Evolutionary conservation across 495 filamentous ascomycete genomes (phyloP).

Genomic region (Neurospora intermedia): DNA sequence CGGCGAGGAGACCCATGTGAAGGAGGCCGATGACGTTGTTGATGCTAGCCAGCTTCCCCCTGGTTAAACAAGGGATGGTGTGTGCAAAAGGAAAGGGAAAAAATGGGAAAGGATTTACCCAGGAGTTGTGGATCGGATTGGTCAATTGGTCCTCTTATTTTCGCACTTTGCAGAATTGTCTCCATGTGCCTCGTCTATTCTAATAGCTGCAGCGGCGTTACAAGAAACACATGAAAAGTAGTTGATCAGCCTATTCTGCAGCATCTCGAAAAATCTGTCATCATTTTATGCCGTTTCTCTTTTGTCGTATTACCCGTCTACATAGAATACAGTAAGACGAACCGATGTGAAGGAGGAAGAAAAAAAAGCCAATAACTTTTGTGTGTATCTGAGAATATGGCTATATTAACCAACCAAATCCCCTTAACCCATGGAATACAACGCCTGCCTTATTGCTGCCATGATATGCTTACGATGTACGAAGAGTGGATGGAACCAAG

Average conservation of each 20-base stretch:
- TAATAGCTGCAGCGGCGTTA: background rate
- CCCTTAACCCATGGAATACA: background rate
- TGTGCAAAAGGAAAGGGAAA: conserved; percentile 4
- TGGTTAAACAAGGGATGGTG: conserved; percentile 47
- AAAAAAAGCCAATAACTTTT: background rate
- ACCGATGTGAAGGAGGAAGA: background rate
- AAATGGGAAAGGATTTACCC: background rate
- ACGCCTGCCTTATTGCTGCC: background rate
- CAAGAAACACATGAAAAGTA: background rate
- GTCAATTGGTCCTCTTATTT: conserved; percentile 3
- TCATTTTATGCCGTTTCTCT: conserved; percentile 1
- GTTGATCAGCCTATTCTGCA: background rate
- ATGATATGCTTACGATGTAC: background rate
- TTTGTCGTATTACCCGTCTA: background rate
- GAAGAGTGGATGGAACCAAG: background rate
- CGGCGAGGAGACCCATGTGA: conserved; percentile 62
- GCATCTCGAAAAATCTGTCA: background rate
- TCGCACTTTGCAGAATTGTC: background rate
- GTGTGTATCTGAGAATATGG: background rate
- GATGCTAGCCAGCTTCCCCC: conserved; percentile 89
- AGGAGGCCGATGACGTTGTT: conserved; percentile 83
- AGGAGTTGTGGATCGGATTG: conserved; percentile 1
- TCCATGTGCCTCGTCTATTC: background rate
- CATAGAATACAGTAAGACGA: background rate
- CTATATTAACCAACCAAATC: background rate